Evolutionary conservation across 768 basidiomycete genomes (phyloP), one percentile per base, ranked within the genome.

Genomic region (Leccinum uliginosum): DNA sequence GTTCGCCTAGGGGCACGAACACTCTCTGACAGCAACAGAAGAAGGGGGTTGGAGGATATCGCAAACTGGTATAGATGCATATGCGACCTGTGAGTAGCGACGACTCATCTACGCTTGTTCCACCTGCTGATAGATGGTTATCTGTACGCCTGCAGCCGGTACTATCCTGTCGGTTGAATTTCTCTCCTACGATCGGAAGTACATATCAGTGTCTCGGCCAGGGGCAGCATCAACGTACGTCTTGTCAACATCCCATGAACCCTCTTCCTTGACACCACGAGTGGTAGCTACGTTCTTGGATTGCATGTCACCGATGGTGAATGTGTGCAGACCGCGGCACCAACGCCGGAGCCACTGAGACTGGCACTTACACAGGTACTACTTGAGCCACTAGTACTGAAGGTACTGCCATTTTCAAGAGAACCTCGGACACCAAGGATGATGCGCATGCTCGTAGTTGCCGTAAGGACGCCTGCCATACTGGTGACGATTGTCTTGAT

Each of bases 391-490:
- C 80, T 79, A 17, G 79, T 70, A 15, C 83, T 81, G 68, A 90
- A 92, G 46, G 79, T 76, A 19, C 91, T 91, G 44, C 91, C 91
- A 40, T 80, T 71, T 21, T 75, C 79, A 69, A 92, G 87, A 26
- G 82, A 70, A n/a, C 90, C 91, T 53, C 88, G 85, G 50, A 93
- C 86, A 59, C 83, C 81, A 64, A 93, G 87, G 61, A 93, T 79
- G 76, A 93, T 91, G 62, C 91, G 89, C 66, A 92, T 85, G 30
- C 84, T 82, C 91, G 92, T 93, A 17, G 91, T 90, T 38, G 89
- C 85, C 29, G 91, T 93, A 57, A 93, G 83, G 32, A 92, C 90
- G 9, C 87, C 89, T 2, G 91, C 82, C 87, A 93, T 92, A 74
- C 83, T 84, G 24, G 89, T 89, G 43, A 91, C 83, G 67, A 91